Base-by-base conservation (phyloP, 169 alveolate species). In the Perkinsus chesapeaki region DNA sequence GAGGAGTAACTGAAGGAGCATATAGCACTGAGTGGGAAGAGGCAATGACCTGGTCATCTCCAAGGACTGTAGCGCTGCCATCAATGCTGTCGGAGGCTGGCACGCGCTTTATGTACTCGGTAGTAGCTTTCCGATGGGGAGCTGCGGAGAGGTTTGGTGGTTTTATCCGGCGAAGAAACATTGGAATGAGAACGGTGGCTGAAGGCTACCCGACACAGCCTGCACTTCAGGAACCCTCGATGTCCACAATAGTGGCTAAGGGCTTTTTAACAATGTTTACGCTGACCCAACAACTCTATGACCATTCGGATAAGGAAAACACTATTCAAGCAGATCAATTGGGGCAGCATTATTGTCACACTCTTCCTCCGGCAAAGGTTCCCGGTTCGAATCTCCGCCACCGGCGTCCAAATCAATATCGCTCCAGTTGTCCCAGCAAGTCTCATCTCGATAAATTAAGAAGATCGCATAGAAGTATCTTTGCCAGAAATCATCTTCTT, bases 401-500 rank as follows among this genome's bases (percentile, higher is more conserved):
- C 3, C 36, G 31, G 31, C 82, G 27, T 23, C 27, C 82, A 23
- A 60, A 34, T 60, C 82, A 16, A 60, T 16, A 1, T 60, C 36
- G 31, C 3, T 60, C 82, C 82, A 60, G 27, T 60, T 34, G 31
- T 60, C 82, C 82, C 82, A 60, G 23, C 37, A 60, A 12, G 82
- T 60, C 23, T 60, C 82, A 1, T 60, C 82, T 9, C 82, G 82
- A 16, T 60, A 60, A 20, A 60, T 60, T 23, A 60, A 34, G 12
- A 60, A 34, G 31, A 95, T 92, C 1, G 96, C 95, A 27, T 91
- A 73, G 93, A 94, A 95, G 91, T 92, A 95, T 47, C 96, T 93
- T 48, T 92, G 93, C 96, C 96, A 95, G 91, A 95, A 95, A 37
- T 72, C 92, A 19, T 93, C 94, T 92, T 95, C 96, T 3, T 92